Evolutionary conservation across 345 rosid genomes (phyloP).

Genomic region (Sisymbrium altissimum): DNA sequence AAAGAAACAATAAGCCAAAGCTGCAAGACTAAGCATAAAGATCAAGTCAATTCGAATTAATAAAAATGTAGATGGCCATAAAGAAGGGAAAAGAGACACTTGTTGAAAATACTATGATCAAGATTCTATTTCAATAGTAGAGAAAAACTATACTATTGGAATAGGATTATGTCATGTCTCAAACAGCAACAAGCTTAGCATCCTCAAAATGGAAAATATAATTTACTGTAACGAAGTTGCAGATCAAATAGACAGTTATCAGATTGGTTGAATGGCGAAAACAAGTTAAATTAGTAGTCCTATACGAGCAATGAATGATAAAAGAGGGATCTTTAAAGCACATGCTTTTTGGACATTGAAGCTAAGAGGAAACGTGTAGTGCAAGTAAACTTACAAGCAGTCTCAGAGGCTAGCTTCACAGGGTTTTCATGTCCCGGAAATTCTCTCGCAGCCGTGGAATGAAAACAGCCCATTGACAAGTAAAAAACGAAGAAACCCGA

Average conservation of each 20-base stretch:
- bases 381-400: slow-evolving; percentile 73
- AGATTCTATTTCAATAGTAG: background rate
- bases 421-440: slow-evolving; percentile 81
- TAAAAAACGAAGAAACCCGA: slow-evolving; percentile 10
- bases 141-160: background rate
- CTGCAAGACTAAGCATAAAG: background rate
- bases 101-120: background rate
- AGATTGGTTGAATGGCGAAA: background rate
- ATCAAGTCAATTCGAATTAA: background rate
- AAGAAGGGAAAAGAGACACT: slow-evolving; percentile 3
- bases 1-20: background rate
- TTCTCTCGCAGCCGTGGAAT: slow-evolving; percentile 66
- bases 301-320: background rate
- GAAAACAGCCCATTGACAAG: slow-evolving; percentile 83
- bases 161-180: background rate
- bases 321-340: background rate
- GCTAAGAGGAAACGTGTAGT: slow-evolving; percentile 1
- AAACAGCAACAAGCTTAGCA: slow-evolving; percentile 1
- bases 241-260: background rate
- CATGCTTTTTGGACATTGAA: background rate
- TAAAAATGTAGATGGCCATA: background rate
- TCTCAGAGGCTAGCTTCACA: slow-evolving; percentile 78
- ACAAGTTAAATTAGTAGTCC: background rate
- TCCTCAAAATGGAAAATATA: background rate
- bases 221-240: background rate